phyloP scores from a whole-genome alignment of 2,329 filamentous ascomycete species.

The Tolypocladium tropicale region DNA sequence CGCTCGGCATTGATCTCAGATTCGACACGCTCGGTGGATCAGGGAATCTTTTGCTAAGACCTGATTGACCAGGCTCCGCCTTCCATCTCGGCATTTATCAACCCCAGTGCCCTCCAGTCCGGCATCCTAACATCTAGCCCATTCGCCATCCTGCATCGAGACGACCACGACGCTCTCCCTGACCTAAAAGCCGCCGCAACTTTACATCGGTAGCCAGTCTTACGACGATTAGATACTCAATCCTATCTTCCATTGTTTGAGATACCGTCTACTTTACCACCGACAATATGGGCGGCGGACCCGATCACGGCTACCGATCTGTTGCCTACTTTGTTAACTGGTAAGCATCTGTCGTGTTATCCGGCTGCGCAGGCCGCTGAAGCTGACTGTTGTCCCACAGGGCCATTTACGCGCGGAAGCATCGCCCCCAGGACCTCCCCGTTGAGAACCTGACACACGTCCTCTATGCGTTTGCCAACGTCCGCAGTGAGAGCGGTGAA shows the following conservation, averaged over 20 bases:
- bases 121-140: no score
- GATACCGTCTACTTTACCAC: neutral
- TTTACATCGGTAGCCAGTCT: neutral
- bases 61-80: neutral
- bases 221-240: neutral
- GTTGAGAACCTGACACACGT: slow-evolving; percentile 77
- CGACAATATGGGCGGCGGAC: slow-evolving; percentile 2
- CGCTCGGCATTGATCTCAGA: neutral
- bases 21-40: no score
- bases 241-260: neutral
- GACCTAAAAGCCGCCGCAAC: neutral
- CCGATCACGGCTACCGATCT: slow-evolving; percentile 42
- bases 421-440: slow-evolving; percentile 76
- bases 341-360: slow-evolving; percentile 15
- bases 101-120: no score
- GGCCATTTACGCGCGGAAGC: slow-evolving; percentile 81
- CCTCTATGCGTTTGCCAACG: slow-evolving; percentile 85
- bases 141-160: neutral
- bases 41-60: neutral
- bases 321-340: slow-evolving; percentile 71
- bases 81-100: neutral
- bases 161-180: neutral
- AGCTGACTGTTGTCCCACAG: slow-evolving; percentile 15
- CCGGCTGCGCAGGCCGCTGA: slow-evolving; percentile 4
- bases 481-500: slow-evolving; percentile 68